Percentiles rank a stretch among this genome's conserved stretches.
These are phyloP conservation scores for Taiozyma sp. DNA, from an alignment of 1,139 yeast species.

Conservation along the genomic window DNA sequence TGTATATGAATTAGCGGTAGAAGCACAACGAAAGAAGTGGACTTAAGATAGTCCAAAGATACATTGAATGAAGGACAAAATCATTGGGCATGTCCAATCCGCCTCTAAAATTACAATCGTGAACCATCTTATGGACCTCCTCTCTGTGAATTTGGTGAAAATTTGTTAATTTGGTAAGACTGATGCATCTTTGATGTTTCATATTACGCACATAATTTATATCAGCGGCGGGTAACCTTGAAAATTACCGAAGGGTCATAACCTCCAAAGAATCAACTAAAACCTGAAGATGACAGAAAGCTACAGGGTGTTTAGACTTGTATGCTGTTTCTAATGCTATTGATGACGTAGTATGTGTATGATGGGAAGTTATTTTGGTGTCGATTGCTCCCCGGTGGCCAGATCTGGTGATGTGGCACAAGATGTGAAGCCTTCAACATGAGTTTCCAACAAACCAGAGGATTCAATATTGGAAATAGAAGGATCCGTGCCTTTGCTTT, in stretches of 20 bases:
- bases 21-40: too few species aligned
- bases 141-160: too few species aligned
- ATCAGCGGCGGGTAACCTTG: too few species aligned
- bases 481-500: background rate
- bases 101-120: too few species aligned
- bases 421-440: background rate
- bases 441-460: background rate
- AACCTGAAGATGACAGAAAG: background rate
- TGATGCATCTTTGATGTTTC: background rate
- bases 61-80: too few species aligned
- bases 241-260: too few species aligned
- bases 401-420: background rate
- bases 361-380: background rate
- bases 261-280: background rate
- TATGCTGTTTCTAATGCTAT: background rate
- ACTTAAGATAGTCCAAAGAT: too few species aligned
- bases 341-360: background rate
- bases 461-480: background rate
- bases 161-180: too few species aligned
- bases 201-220: background rate
- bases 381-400: background rate
- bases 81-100: too few species aligned
- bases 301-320: background rate
- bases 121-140: too few species aligned
- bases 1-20: too few species aligned